Percentiles rank a stretch among this genome's conserved stretches.
Conservation (phyloP, 148 eudicot genomes). For the Amaranthus hypochondriacus region DNA sequence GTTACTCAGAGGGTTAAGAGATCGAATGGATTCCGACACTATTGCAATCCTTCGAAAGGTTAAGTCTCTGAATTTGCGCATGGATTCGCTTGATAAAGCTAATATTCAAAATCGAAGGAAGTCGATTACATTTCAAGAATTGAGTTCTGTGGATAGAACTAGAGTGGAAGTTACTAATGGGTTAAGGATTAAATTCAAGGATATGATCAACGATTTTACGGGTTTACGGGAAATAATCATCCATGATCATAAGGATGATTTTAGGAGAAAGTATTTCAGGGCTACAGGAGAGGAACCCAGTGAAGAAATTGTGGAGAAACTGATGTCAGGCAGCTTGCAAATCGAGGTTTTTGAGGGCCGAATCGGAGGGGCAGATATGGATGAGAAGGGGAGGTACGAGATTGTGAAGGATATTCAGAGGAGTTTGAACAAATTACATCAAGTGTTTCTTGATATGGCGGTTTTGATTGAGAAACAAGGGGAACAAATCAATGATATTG, state of each 20-base stretch:
- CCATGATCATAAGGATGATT: slow-evolving; percentile 49
- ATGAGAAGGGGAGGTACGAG: slow-evolving; percentile 63
- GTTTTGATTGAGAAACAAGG: slow-evolving; percentile 70
- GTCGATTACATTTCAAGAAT: slow-evolving; percentile 32
- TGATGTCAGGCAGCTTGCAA: slow-evolving; percentile 42
- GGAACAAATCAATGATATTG: slow-evolving; percentile 66
- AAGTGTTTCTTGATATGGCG: slow-evolving; percentile 87
- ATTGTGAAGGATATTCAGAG: slow-evolving; percentile 63
- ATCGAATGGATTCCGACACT: slow-evolving; percentile 75
- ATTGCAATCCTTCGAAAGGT: slow-evolving; percentile 59
- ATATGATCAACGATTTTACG: slow-evolving; percentile 57
- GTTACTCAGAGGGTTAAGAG: slow-evolving; percentile 61
- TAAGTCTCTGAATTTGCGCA: slow-evolving; percentile 43
- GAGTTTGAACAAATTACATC: slow-evolving; percentile 70
- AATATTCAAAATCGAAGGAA: slow-evolving; percentile 37
- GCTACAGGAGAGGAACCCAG: slow-evolving; percentile 50
- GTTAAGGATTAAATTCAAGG: slow-evolving; percentile 51
- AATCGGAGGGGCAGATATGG: slow-evolving; percentile 28
- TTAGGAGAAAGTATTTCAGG: slow-evolving; percentile 50
- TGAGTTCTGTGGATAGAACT: slow-evolving; percentile 58
- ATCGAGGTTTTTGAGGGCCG: slow-evolving; percentile 35
- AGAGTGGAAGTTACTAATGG: slow-evolving; percentile 61
- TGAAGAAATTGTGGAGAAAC: slow-evolving; percentile 54
- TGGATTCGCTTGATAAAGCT: slow-evolving; percentile 53
- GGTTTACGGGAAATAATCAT: slow-evolving; percentile 52